phyloP scores from a whole-genome alignment of 306 rosid genomes.

The Lablab purpureus region DNA sequence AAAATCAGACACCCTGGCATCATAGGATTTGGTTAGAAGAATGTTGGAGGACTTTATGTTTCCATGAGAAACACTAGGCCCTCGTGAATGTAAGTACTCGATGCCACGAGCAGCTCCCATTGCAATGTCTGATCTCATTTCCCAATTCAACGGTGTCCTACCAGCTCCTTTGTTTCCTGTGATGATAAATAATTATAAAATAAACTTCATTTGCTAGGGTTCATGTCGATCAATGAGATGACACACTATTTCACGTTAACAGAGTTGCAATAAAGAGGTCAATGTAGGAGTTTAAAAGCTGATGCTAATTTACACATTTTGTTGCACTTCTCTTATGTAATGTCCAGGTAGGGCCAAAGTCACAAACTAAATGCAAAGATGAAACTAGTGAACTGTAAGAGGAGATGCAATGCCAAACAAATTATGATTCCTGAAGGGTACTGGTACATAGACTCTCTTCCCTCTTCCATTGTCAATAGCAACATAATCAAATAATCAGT shows the following conservation, averaged over 20 bases:
- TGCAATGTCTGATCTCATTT: constrained; percentile 66
- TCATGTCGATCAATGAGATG: constrained; percentile 17
- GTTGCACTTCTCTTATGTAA: neutral
- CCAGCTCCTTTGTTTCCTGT: constrained; percentile 74
- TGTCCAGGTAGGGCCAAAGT: neutral
- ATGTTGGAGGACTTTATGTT: constrained; percentile 75
- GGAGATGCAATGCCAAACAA: constrained; percentile 17
- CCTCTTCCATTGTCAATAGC: constrained; percentile 9
- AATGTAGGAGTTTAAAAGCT: neutral
- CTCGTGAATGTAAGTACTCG: constrained; percentile 68
- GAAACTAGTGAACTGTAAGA: neutral
- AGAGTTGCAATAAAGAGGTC: constrained; percentile 16
- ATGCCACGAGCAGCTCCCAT: constrained; percentile 69
- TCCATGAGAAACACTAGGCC: constrained; percentile 67
- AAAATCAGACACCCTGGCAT: constrained; percentile 72
- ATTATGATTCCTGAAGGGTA: constrained; percentile 10
- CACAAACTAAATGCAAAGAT: neutral
- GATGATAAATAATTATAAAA: neutral
- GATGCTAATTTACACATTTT: neutral
- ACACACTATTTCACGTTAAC: constrained; percentile 2
- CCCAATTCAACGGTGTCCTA: constrained; percentile 73
- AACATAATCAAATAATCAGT: constrained; percentile 22
- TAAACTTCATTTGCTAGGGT: neutral
- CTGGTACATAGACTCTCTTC: neutral
- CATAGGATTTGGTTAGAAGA: constrained; percentile 65